These are phyloP conservation scores for Alternaria rosae DNA, from an alignment of 2,329 filamentous ascomycete genomes.

Conservation along the genomic window DNA sequence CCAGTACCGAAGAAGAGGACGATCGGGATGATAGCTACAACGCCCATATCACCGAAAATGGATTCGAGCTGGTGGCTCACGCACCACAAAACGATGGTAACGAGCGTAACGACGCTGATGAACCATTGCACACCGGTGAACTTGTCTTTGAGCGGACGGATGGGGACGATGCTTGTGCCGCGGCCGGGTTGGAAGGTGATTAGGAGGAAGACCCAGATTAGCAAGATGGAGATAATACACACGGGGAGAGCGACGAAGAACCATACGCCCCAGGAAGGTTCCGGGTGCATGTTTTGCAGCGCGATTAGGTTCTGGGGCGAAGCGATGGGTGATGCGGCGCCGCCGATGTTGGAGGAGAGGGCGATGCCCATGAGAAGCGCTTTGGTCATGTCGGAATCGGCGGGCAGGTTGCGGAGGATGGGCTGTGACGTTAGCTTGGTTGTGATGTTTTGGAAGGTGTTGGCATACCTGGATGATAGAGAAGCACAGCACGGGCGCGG, in stretches of 20 bases:
- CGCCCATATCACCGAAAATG: conserved; percentile 96
- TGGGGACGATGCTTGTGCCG: conserved; percentile 88
- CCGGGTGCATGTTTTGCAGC: conserved; percentile 90
- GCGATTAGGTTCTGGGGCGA: conserved; percentile 98
- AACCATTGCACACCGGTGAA: conserved; percentile 94
- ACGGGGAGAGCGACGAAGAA: conserved; percentile 96
- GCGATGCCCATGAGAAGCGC: conserved; percentile 95
- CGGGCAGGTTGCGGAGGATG: conserved; percentile 89
- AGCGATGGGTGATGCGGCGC: conserved; percentile 94
- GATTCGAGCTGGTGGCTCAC: conserved; percentile 85
- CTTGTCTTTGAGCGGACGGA: conserved; percentile 85
- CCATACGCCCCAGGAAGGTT: conserved; percentile 93
- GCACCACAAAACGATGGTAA: conserved; percentile 92
- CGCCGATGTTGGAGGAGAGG: conserved; percentile 92
- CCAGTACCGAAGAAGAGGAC: conserved; percentile 96
- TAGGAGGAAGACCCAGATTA: conserved; percentile 89
- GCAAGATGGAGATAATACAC: conserved; percentile 82
- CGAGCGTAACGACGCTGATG: conserved; percentile 80
- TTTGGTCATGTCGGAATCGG: conserved; percentile 92
- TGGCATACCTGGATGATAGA: conserved; percentile 85
- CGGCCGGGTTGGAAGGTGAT: conserved; percentile 83
- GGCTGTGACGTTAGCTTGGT: conserved; percentile 64
- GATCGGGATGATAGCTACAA: conserved; percentile 94
- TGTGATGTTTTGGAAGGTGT: rapidly evolving
- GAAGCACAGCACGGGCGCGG: conserved; percentile 94